Evolutionary conservation across 345 rosid genomes (phyloP), one percentile per base, ranked within the genome.

Genomic region (Odontarrhena argentea): DNA sequence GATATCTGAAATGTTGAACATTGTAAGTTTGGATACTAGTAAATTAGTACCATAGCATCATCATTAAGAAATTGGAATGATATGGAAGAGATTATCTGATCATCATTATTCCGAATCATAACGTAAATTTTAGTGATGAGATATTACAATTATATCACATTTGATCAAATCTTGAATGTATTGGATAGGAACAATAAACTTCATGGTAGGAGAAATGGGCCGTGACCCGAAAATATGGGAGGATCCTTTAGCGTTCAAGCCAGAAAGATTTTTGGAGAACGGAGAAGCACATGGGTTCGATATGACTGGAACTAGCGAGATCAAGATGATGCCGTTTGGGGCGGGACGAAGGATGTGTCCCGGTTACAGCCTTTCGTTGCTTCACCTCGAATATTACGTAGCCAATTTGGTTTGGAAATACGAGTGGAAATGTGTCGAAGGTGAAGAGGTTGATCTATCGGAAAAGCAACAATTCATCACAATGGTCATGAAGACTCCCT

Each of bases 251-350:
- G 53, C 62, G 41, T 75, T 75, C 62, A 70, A 70, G 37, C 79
- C 75, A 1, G 79, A 75, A 41, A 46, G 79, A 6, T 75, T 75
- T 63, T 15, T 75, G 11, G 75, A 69, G 55, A 64, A 75, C 3
- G 78, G 71, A 3, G 74, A 69, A 75, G 74, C 64, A 8, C 2
- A 45, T n/a, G 71, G 51, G 9, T 63, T 68, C 2, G 79, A 75
- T 45, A 70, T 75, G 63, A 75, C 79, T 1, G 79, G 79, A 37
- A 75, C 75, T 64, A 66, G 79, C 0, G 79, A 75, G 68, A 75
- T 75, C 56, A 75, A 75, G 57, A 75, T 75, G 79, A 64, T 69
- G 71, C 79, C 79, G 18, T 75, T 75, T 45, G 79, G 79, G 8
- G 75, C 57, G 5, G 79, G 79, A 51, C 70, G 79, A 18, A 24